A percentile compares a stretch with the other conserved stretches of the same genome.
These are phyloP conservation scores for Lagenidium sp. DNA, from an alignment of 352 stramenopile species.

Conservation along the genomic window DNA sequence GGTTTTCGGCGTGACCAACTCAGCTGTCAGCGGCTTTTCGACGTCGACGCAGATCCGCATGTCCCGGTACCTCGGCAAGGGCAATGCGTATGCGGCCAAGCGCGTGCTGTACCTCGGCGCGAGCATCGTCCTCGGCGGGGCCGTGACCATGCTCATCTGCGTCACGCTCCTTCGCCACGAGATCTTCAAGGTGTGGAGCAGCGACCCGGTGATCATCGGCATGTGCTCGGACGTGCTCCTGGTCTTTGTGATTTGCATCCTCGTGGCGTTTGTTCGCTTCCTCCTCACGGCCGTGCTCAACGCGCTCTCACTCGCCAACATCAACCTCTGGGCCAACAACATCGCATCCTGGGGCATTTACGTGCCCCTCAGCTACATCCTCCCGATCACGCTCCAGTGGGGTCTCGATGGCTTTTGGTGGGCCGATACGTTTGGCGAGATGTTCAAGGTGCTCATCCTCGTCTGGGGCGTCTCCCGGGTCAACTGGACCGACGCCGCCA, in stretches of 20 bases:
- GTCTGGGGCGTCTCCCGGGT: slow-evolving; percentile 33
- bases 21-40: slow-evolving; percentile 33
- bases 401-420: slow-evolving; percentile 41
- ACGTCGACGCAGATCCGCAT: slow-evolving; percentile 42
- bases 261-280: slow-evolving; percentile 43
- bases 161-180: slow-evolving; percentile 24
- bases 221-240: slow-evolving; percentile 30
- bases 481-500: slow-evolving; percentile 28
- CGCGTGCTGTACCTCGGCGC: slow-evolving; percentile 29
- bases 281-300: slow-evolving; percentile 34
- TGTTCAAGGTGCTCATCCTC: slow-evolving; percentile 38
- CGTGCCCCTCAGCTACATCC: slow-evolving; percentile 32
- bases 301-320: slow-evolving; percentile 28
- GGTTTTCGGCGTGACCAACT: slow-evolving; percentile 38
- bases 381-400: slow-evolving; percentile 32
- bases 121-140: slow-evolving; percentile 23
- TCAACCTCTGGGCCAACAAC: slow-evolving; percentile 45
- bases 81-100: slow-evolving; percentile 29
- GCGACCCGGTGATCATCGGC: slow-evolving; percentile 27
- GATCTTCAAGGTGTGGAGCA: slow-evolving; percentile 37
- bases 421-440: slow-evolving; percentile 33
- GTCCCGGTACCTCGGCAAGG: slow-evolving; percentile 37
- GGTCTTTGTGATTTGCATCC: slow-evolving; percentile 40
- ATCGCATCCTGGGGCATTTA: slow-evolving; percentile 40
- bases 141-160: slow-evolving; percentile 22